Evolutionary conservation across 192 early-diverging fungal species (phyloP), one percentile per base, ranked within the genome.

Genomic region (Gryganskiella cystojenkinii): DNA sequence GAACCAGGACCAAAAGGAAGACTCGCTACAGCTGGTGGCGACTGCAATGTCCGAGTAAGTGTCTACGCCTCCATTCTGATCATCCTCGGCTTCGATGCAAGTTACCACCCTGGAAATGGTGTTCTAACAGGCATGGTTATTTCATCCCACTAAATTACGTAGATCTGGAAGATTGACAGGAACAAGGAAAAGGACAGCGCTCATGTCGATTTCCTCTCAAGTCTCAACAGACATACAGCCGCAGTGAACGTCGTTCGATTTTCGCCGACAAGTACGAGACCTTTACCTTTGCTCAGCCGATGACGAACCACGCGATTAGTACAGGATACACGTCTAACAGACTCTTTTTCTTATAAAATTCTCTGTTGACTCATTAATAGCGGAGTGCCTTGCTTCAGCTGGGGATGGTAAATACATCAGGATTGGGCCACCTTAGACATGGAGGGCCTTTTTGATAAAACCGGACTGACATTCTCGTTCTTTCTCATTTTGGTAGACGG

Each of bases 201-300:
- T 9, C 68, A 80, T 46, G 87, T 96, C 4, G 89, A 95, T 64
- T 98, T 93, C 61, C 60, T 94, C 22, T 90, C 96, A 40, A 92
- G 87, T 56, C 80, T 99, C 51, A 90, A 90, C 49, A 86, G 95
- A 17, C 97, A 99, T 74, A 88, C 92, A 1, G 92, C 89, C 9
- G 92, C 94, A 14, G 97, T 98, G 30, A 99, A 99, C 72, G 92
- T 94, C 45, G 95, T 98, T 13, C 89, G 96, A 22, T 99, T 95
- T 72, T 91, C 93, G 11, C 95, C 96, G 0, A 82, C 73, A 54
- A 87, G 86, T 88, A 79, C 17, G 43, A n/a, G n/a, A 25, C 42
- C 25, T 56, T 57, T 43, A 7, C 25, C 35, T 2, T 14, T 40
- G 25, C 14, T 51, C 30, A 25, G 13, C 56, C 5, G 15, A 24